phyloP scores from a whole-genome alignment of 2,329 filamentous ascomycete genomes.

The Lasiodiplodia citricola region DNA sequence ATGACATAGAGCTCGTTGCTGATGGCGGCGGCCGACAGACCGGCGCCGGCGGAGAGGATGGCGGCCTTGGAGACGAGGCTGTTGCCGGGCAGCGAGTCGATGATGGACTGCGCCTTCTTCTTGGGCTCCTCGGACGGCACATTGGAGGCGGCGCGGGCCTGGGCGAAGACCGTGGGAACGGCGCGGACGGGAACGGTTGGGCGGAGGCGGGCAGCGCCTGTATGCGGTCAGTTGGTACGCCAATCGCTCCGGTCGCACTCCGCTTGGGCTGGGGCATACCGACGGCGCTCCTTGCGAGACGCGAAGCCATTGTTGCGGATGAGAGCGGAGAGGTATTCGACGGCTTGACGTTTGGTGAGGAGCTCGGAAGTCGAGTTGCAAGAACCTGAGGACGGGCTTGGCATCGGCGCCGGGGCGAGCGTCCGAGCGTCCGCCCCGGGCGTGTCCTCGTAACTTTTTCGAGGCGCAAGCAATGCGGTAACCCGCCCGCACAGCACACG shows the following conservation, averaged over 20 bases:
- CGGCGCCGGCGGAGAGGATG: constrained; percentile 91
- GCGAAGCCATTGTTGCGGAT: constrained; percentile 87
- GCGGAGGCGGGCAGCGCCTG: constrained; percentile 90
- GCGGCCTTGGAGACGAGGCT: constrained; percentile 94
- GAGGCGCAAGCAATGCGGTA: constrained; percentile 1
- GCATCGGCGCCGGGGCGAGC: constrained; percentile 24
- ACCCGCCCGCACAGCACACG: not conserved
- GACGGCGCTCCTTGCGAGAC: constrained; percentile 92
- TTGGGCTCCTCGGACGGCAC: constrained; percentile 88
- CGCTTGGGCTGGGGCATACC: constrained; percentile 66
- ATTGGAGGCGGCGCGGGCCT: constrained; percentile 74
- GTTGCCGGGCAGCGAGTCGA: constrained; percentile 92
- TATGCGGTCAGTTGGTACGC: constrained; percentile 37
- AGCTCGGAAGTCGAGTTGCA: constrained; percentile 29
- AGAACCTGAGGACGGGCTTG: constrained; percentile 25
- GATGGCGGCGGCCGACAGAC: constrained; percentile 90
- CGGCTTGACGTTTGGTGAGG: constrained; percentile 37
- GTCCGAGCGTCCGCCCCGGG: not conserved
- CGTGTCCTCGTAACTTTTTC: constrained; percentile 16
- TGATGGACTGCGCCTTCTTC: constrained; percentile 94
- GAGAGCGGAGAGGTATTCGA: constrained; percentile 45
- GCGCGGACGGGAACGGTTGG: constrained; percentile 73
- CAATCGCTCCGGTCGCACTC: constrained; percentile 47
- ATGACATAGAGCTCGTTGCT: constrained; percentile 99
- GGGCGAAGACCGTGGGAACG: constrained; percentile 69